Evolutionary conservation across 2,329 filamentous ascomycete species (phyloP), one percentile per base, ranked within the genome.

Genomic region (Cladobotryum mycophilum): DNA sequence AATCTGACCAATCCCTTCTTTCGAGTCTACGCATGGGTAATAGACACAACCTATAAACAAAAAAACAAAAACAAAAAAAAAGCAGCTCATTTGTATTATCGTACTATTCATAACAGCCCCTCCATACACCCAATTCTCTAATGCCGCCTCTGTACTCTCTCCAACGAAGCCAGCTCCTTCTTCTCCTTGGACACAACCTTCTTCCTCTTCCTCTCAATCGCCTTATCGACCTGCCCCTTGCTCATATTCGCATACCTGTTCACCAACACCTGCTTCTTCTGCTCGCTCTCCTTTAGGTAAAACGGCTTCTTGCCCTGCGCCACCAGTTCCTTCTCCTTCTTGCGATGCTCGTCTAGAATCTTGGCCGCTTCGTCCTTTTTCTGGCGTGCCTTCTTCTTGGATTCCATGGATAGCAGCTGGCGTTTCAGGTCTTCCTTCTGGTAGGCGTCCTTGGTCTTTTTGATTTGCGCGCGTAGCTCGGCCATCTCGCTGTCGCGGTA

Each of bases 221-320:
- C 83, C 72, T 84, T 86, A 55, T 95, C 87, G 53, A 90, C 80
- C 70, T 96, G 85, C 66, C 84, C 86, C 65, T 86, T 86, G 70
- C 88, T 93, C 85, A 97, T 86, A 53, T 81, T 80, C 60, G 85
- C 80, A 69, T 88, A 96, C 65, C 86, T 82, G 61, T 93, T 85
- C 63, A 88, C 75, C 55, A 96, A 73, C 50, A 90, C 76, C 68
- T 85, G 76, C 76, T 92, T 89, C 84, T 93, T 95, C 75, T 93
- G 81, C 71, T 96, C 92, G 63, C 84, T 83, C 73, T 85, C 85
- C 81, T 99, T 99, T 61, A 97, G 74, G 70, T 89, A 97, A 72
- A 90, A 99, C 0, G 93, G 92, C 65, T 80, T 82, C 81, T 96
- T 96, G 54, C 93, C 93, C 72, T 95, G 81, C 61, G 83, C 83